Evolutionary conservation across 2,329 filamentous ascomycete species (phyloP), one percentile per base, ranked within the genome.

Genomic region (Colletotrichum cereale): DNA sequence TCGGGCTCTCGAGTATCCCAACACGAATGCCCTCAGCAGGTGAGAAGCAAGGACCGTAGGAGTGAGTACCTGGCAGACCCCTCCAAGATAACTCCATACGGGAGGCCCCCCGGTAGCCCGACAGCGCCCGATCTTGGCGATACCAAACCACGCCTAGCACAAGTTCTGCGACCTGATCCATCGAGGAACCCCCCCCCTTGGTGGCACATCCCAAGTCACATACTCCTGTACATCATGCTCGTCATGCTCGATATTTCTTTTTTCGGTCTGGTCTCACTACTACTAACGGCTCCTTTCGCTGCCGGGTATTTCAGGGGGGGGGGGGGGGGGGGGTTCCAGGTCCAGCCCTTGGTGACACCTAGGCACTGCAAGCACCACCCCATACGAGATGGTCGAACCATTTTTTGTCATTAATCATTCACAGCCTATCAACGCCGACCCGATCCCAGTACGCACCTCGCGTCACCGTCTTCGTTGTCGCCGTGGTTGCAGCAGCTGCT

Each of bases 371-470:
- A 26, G 16, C 31, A 10, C 31, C n/a, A n/a, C 44, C n/a, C 24
- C 2, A 21, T 26, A 26, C 42, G 34, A 62, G 10, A 31, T 62
- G 44, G 24, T n/a, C 12, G 8, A 38, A 26, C 26, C 44, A 40
- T 50, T 34, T 11, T n/a, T 53, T 36, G 4, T 50, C 60, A 40
- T 62, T 38, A 62, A 52, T 62, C 60, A 62, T 40, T 47, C 24
- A 40, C 44, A 40, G 44, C 60, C 44, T 62, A 29, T 62, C 60
- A 62, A 52, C 31, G 36, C 60, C 60, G 16, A 56, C 34, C 18
- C 34, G 36, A 40, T n/a, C 26, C 62, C 7, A 42, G 26, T 11
- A 29, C 34, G 31, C 24, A 50, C 18, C 3, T 58, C 24, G 29
- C 34, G 3, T 29, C 36, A 18, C 48, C 24, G 48, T n/a, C 4